Evolutionary conservation across 2,329 filamentous ascomycete species (phyloP), one percentile per base, ranked within the genome.

Genomic region (Botrytis hyacinthi): DNA sequence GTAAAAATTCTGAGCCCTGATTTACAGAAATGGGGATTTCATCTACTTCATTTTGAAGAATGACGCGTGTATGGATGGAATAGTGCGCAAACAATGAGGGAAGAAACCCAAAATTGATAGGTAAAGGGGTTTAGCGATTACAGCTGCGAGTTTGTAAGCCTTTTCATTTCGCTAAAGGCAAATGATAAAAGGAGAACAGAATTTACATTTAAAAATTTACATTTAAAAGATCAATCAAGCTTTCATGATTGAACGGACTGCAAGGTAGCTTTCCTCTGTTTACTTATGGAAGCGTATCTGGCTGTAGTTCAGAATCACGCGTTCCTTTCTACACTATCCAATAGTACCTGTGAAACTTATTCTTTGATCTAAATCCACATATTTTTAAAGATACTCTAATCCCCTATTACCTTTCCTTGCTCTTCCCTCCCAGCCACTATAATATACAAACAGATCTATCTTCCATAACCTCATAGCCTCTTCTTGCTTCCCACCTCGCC

Each of bases 1-100:
- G 59, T 37, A 70, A 73, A 73, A 70, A 29, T 26, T 35, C 42
- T 57, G 66, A 68, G 48, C 48, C 48, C 35, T 40, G 35, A 54
- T 54, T 54, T 68, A 57, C 26, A 68, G 1, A 42, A 42, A 42
- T 42, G 48, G 48, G 66, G 16, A 42, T 68, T 42, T 32, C 48
- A 57, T 42, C 5, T 20, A 40, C 29, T 51, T 62, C 22, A 40
- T 62, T 40, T 40, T 26, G 35, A 62, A n/a, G 66, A 48, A 42
- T 51, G 29, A 48, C 32, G 32, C 48, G 35, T n/a, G 42, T 66
- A 66, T 37, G 29, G 29, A 51, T 66, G 44, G 29, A 54, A 54
- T 18, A 54, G 26, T 29, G 63, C 35, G 44, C 44, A 66, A 66
- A n/a, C 46, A 32, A 48, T 35, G 12, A 35, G 63, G 61, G 42